phyloP scores from a whole-genome alignment of 768 basidiomycete genomes.

The Daedaleopsis nitida region DNA sequence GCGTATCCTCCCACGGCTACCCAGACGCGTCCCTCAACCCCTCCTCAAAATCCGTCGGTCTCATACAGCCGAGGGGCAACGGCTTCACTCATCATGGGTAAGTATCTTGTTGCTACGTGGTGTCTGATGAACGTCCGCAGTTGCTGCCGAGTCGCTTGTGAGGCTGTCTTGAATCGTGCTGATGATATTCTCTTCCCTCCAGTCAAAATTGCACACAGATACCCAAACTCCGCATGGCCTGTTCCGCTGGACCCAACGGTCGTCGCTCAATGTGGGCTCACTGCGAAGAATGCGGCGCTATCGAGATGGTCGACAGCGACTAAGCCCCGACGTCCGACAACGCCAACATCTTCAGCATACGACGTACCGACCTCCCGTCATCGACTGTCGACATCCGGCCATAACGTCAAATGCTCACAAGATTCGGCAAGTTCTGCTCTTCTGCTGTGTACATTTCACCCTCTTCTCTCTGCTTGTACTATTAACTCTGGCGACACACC shows the following conservation, averaged over 20 bases:
- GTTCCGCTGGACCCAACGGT: constrained; percentile 68
- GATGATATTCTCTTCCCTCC: constrained; percentile 5
- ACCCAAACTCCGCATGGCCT: constrained; percentile 80
- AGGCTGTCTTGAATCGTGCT: neutral
- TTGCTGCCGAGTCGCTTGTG: neutral
- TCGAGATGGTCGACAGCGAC: constrained; percentile 84
- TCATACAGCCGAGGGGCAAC: constrained; percentile 63
- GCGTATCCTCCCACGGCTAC: constrained; percentile 44
- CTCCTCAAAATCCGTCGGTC: constrained; percentile 51
- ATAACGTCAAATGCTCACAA: constrained; percentile 1
- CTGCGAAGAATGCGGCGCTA: constrained; percentile 87
- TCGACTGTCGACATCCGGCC: neutral
- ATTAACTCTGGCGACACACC: constrained; percentile 15
- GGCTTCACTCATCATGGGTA: constrained; percentile 74
- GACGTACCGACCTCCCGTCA: neutral
- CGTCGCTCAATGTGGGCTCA: constrained; percentile 85
- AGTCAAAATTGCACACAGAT: constrained; percentile 77
- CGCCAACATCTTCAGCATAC: neutral
- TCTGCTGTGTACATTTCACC: constrained; percentile 10
- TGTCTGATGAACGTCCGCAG: neutral
- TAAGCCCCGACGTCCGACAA: constrained; percentile 28
- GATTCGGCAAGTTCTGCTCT: neutral
- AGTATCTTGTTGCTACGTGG: constrained; percentile 25
- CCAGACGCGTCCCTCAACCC: constrained; percentile 36
- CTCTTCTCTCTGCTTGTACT: constrained; percentile 17